Base-by-base conservation (phyloP, 2,329 filamentous ascomycete genomes). In the Orbilia quercus region DNA sequence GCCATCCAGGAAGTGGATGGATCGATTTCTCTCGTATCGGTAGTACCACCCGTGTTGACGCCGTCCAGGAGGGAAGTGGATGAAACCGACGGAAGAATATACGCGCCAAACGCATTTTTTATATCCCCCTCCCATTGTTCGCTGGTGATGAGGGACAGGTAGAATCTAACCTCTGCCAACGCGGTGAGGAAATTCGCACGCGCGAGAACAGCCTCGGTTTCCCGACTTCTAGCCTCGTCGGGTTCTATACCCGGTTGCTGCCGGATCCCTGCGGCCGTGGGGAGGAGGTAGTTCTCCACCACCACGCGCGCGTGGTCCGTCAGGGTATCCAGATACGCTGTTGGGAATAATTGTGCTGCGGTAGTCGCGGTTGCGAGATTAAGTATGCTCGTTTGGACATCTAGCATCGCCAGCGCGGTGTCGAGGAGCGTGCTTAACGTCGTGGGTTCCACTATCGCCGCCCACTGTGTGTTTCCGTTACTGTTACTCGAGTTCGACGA, bases 361-460 rank as follows among this genome's bases (percentile, higher is more conserved):
- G 36, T 57, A 5, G 38, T 3, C 2, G 69, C 20, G 5, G 60
- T 57, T 2, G 53, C 50, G 22, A 67, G 54, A n/a, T 7, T 28
- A 22, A 73, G 25, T n/a, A 67, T 62, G 40, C 22, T 62, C 47
- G 69, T 73, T 31, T 74, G 63, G 16, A 63, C 74, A 38, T 64
- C 69, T 1, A 62, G 58, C 64, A 67, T 65, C 25, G 69, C 67
- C 4, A 76, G 36, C 3, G 66, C 51, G 34, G 75, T 76, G 38
- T 76, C 75, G 3, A 75, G 54, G 0, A 76, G 42, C 6, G 69
- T 65, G 16, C 31, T 23, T 31, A 60, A 58, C 7, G 75, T 76
- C n/a, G 74, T 67, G 2, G 75, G 73, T 57, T 71, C 67, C 14
- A 70, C 47, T n/a, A 76, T 75, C 16, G 60, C 47, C 3, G 66